phyloP scores from a whole-genome alignment of 2,329 filamentous ascomycete species.

The Mycosphaerella arachidis region DNA sequence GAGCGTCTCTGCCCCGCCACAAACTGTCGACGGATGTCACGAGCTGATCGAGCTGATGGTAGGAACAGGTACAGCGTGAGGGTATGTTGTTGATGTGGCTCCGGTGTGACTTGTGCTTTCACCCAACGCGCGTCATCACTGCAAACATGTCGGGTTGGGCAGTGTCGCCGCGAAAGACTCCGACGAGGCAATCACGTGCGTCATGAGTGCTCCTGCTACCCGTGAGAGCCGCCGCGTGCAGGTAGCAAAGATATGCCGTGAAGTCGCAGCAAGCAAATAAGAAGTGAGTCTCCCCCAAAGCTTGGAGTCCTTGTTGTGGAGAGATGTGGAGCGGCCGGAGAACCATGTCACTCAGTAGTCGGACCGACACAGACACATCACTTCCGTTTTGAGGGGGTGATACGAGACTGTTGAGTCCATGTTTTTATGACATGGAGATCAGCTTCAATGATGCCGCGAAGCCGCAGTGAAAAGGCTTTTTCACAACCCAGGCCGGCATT shows the following conservation, averaged over 20 bases:
- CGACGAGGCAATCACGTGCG: conserved; percentile 5
- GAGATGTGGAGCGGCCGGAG: not conserved
- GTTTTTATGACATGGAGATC: not conserved
- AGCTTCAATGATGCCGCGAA: no score
- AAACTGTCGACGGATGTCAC: not conserved
- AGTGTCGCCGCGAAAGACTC: not conserved
- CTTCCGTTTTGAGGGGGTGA: no score
- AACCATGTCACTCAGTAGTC: not conserved
- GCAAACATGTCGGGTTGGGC: not conserved
- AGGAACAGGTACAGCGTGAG: conserved; percentile 7
- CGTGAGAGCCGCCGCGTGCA: not conserved
- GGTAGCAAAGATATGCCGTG: not conserved
- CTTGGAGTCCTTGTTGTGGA: not conserved
- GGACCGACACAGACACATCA: not conserved
- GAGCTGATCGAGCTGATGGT: not conserved
- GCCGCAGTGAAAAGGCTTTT: no score
- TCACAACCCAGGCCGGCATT: not conserved
- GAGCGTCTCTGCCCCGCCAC: not conserved
- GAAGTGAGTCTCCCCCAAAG: not conserved
- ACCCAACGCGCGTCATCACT: not conserved
- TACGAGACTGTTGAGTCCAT: not conserved
- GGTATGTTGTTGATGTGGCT: not conserved
- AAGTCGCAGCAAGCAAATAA: not conserved
- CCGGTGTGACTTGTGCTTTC: conserved; percentile 1
- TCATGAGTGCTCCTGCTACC: not conserved